phyloP scores from a whole-genome alignment of 2,329 filamentous ascomycete species.

The Hyphodiscus sp. region DNA sequence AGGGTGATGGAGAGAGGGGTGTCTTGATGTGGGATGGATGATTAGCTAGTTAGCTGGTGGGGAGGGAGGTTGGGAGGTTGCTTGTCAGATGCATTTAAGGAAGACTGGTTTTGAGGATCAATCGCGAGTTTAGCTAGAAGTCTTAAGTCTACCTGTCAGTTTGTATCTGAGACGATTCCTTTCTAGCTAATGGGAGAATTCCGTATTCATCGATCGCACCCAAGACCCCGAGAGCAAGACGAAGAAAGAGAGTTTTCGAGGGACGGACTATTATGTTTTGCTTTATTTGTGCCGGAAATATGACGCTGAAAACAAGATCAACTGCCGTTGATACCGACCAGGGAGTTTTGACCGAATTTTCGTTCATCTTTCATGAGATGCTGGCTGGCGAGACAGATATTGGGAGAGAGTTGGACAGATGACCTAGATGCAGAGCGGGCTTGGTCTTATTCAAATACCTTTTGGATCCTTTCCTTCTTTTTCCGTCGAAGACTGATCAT shows the following conservation, averaged over 20 bases:
- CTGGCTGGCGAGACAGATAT: conserved; percentile 59
- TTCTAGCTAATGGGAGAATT: conserved; percentile 47
- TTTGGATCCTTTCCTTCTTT: conserved; percentile 33
- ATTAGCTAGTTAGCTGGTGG: no score
- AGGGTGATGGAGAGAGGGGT: no score
- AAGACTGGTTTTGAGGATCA: no score
- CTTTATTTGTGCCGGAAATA: conserved; percentile 76
- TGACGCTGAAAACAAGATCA: conserved; percentile 72
- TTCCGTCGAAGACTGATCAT: not conserved
- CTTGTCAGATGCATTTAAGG: no score
- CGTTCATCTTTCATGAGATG: no score
- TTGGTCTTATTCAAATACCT: conserved; percentile 61
- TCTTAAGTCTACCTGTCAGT: no score
- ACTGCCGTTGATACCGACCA: conserved; percentile 41
- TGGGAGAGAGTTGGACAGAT: conserved; percentile 75
- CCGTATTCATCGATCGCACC: conserved; percentile 65
- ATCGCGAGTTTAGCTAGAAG: no score
- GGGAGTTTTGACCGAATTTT: no score
- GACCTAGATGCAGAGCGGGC: conserved; percentile 54
- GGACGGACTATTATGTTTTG: conserved; percentile 73
- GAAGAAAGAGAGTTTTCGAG: conserved; percentile 65
- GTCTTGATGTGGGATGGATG: no score
- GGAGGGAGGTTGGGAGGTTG: no score
- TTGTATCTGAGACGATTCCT: no score
- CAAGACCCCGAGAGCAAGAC: conserved; percentile 32